phyloP scores from a whole-genome alignment of 495 filamentous ascomycete genomes.

The Haplographium delicatum region DNA sequence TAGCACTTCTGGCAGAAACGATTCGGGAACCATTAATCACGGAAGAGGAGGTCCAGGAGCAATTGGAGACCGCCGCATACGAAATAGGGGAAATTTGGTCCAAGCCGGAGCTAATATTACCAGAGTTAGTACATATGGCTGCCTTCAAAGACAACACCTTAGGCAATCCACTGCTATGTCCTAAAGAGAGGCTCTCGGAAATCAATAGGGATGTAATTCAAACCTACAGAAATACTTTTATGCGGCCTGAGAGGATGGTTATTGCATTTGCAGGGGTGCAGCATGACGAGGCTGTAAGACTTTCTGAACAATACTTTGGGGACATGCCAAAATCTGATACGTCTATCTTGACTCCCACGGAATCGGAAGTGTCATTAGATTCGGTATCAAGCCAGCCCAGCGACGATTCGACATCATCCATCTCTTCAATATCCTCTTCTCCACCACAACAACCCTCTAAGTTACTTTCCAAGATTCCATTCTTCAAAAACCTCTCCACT shows the following conservation, averaged over 20 bases:
- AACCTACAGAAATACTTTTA: constrained; percentile 78
- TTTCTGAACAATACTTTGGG: constrained; percentile 83
- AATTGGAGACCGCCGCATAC: constrained; percentile 87
- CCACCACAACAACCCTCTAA: constrained; percentile 47
- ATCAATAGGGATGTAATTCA: constrained; percentile 74
- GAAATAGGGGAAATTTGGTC: constrained; percentile 98
- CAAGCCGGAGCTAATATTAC: constrained; percentile 92
- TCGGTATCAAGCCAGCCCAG: constrained; percentile 38
- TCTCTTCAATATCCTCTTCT: constrained; percentile 36
- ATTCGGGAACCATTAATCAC: constrained; percentile 84
- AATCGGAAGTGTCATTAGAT: constrained; percentile 51
- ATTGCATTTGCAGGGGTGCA: constrained; percentile 91
- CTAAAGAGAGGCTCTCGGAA: constrained; percentile 67
- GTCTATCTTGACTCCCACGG: constrained; percentile 50
- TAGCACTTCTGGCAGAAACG: constrained; percentile 87
- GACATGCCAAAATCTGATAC: constrained; percentile 62
- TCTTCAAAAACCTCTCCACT: constrained; percentile 83
- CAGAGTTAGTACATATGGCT: constrained; percentile 90
- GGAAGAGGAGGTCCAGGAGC: constrained; percentile 81
- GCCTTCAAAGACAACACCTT: constrained; percentile 94
- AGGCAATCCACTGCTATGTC: constrained; percentile 89
- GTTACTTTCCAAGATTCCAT: constrained; percentile 80
- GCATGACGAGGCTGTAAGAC: constrained; percentile 71
- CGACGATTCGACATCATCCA: constrained; percentile 32
- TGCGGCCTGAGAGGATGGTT: constrained; percentile 83